A percentile compares a stretch with the other conserved stretches of the same genome.
phyloP scores from a whole-genome alignment of 1,284 basidiomycete species.

The Ustilago curta region DNA sequence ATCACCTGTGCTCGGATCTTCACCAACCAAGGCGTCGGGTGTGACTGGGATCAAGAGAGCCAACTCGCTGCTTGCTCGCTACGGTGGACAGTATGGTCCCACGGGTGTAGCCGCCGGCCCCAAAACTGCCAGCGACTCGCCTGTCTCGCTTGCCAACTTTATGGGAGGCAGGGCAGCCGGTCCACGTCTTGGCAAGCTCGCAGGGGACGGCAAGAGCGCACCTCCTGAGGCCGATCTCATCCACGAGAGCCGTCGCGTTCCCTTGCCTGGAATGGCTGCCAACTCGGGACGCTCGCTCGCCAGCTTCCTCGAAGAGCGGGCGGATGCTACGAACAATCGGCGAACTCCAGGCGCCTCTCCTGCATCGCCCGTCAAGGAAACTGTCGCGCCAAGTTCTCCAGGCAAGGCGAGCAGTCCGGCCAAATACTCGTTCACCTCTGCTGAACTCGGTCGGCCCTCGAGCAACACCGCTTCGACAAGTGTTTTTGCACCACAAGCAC shows the following conservation, averaged over 20 bases:
- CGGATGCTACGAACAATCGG: slow-evolving; percentile 25
- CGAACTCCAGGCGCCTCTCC: slow-evolving; percentile 17
- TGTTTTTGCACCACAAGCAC: slow-evolving; percentile 8
- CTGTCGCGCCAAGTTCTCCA: slow-evolving; percentile 13
- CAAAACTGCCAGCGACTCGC: slow-evolving; percentile 31
- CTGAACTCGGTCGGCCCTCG: slow-evolving; percentile 35
- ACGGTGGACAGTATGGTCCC: slow-evolving; percentile 66
- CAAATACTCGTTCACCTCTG: slow-evolving; percentile 42
- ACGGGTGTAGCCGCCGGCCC: slow-evolving; percentile 61
- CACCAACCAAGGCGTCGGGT: slow-evolving; percentile 41
- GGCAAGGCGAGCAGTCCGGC: slow-evolving; percentile 34
- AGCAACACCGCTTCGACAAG: slow-evolving; percentile 14
- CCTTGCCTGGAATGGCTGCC: slow-evolving; percentile 51
- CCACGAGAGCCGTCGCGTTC: slow-evolving; percentile 49
- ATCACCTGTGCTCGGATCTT: slow-evolving; percentile 35
- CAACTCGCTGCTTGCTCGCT: slow-evolving; percentile 60
- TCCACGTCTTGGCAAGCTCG: slow-evolving; percentile 63
- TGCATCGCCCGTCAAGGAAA: slow-evolving; percentile 25
- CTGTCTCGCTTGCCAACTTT: slow-evolving; percentile 66
- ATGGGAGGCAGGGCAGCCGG: slow-evolving; percentile 67
- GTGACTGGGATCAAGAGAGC: slow-evolving; percentile 42
- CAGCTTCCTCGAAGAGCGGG: slow-evolving; percentile 62
- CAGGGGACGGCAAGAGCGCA: slow-evolving; percentile 63
- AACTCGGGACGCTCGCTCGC: slow-evolving; percentile 54
- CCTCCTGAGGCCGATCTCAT: slow-evolving; percentile 60